A percentile compares a stretch with the other conserved stretches of the same genome.
Evolutionary conservation across 2,329 filamentous ascomycete species (phyloP).

Genomic region (Pezizomycotina sp.): DNA sequence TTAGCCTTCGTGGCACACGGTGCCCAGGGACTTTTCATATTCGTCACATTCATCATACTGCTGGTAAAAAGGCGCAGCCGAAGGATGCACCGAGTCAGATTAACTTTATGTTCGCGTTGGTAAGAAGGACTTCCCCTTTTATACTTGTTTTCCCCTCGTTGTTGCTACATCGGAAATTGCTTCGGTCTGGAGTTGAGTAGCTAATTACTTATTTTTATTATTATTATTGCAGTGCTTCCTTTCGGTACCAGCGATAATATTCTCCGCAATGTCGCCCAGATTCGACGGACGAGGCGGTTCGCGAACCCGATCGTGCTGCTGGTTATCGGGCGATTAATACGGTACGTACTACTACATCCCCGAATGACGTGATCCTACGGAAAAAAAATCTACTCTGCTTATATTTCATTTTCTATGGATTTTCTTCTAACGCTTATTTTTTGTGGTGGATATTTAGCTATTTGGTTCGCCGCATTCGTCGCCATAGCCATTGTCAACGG

Average conservation of each 20-base stretch:
- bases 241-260: constrained; percentile 47
- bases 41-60: constrained; percentile 11
- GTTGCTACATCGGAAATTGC: background rate
- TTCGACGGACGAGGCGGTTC: constrained; percentile 45
- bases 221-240: constrained; percentile 41
- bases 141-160: no score
- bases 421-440: background rate
- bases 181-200: background rate
- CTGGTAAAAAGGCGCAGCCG: constrained; percentile 16
- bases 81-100: constrained; percentile 7
- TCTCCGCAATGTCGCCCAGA: constrained; percentile 47
- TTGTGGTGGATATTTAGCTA: constrained; percentile 28
- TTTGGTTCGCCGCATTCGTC: constrained; percentile 52
- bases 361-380: background rate
- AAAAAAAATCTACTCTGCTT: background rate
- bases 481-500: constrained; percentile 48
- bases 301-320: constrained; percentile 48
- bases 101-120: constrained; percentile 17
- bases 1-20: constrained; percentile 17
- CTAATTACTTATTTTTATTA: constrained; percentile 12
- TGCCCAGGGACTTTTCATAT: constrained; percentile 12
- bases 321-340: constrained; percentile 33
- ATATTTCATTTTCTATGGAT: background rate
- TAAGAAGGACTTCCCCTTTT: constrained; percentile 2
- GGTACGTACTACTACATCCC: background rate